These are phyloP conservation scores for Xylariales sp. DNA, from an alignment of 2,329 filamentous ascomycete species.

Conservation along the genomic window DNA sequence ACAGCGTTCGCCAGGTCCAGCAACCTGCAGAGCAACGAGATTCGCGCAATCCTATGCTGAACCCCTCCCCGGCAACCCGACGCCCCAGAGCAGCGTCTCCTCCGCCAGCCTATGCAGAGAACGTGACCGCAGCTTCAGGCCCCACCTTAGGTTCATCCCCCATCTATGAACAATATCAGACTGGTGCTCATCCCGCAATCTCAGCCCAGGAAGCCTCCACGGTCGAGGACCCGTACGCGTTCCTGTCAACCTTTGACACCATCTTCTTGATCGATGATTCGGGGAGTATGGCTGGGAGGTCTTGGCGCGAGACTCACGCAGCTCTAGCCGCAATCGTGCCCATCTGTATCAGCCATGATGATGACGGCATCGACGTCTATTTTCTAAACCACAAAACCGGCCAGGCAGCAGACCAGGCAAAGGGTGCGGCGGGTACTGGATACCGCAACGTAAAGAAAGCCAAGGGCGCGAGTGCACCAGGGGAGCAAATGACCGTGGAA, in stretches of 20 bases:
- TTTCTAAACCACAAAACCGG: constrained; percentile 70
- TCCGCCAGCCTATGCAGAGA: constrained; percentile 6
- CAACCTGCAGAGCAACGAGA: neutral
- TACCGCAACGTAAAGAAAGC: constrained; percentile 58
- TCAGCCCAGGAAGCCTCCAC: constrained; percentile 1
- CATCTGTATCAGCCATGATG: constrained; percentile 74
- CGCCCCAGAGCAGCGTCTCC: constrained; percentile 3
- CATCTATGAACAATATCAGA: neutral
- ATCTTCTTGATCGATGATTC: constrained; percentile 89
- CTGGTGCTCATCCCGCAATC: constrained; percentile 1
- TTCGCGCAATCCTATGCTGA: neutral
- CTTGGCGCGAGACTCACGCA: constrained; percentile 69
- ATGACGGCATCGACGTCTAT: constrained; percentile 84
- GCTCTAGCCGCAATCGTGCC: constrained; percentile 67
- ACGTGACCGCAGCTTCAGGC: neutral
- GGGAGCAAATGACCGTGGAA: constrained; percentile 49
- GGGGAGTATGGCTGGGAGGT: constrained; percentile 73
- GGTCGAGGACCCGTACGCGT: constrained; percentile 40
- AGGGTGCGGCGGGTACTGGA: constrained; percentile 39
- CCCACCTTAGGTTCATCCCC: neutral
- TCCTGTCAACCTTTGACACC: constrained; percentile 78
- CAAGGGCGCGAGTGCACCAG: neutral
- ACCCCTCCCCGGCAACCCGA: neutral
- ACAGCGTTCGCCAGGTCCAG: neutral
- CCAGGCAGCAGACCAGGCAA: constrained; percentile 25